These are phyloP conservation scores for Neurospora sp. DNA, from an alignment of 495 filamentous ascomycete genomes.

Conservation along the genomic window DNA sequence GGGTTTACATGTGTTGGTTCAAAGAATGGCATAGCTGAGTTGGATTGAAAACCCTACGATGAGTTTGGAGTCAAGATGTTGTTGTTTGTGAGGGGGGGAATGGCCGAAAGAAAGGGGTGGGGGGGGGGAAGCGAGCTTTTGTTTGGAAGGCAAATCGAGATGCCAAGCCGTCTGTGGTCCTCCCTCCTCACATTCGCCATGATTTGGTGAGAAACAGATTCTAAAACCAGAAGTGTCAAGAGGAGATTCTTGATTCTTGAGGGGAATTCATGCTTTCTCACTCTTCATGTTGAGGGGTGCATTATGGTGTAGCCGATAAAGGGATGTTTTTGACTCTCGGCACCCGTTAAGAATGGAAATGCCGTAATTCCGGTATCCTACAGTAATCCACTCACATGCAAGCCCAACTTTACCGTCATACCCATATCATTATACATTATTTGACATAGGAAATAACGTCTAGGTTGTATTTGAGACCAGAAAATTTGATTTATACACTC, in stretches of 20 bases:
- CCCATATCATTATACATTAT: background rate
- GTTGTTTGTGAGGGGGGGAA: background rate
- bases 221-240: background rate
- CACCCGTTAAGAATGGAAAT: background rate
- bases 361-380: background rate
- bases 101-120: background rate
- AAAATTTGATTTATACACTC: constrained; percentile 30
- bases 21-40: background rate
- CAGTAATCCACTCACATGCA: background rate
- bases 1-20: background rate
- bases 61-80: background rate
- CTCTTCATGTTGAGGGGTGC: background rate
- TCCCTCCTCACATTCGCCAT: background rate
- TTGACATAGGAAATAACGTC: constrained; percentile 11
- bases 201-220: background rate
- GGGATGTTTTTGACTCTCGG: background rate
- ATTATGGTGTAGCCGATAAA: background rate
- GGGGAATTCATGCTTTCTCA: no score
- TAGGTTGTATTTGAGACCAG: constrained; percentile 23
- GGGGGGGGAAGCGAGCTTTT: background rate
- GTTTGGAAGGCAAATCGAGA: background rate
- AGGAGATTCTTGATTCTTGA: no score
- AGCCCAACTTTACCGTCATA: background rate
- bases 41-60: background rate
- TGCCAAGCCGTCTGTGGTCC: background rate